phyloP scores from a whole-genome alignment of 441 rosid species.

The Arabidopsis hybrid region DNA sequence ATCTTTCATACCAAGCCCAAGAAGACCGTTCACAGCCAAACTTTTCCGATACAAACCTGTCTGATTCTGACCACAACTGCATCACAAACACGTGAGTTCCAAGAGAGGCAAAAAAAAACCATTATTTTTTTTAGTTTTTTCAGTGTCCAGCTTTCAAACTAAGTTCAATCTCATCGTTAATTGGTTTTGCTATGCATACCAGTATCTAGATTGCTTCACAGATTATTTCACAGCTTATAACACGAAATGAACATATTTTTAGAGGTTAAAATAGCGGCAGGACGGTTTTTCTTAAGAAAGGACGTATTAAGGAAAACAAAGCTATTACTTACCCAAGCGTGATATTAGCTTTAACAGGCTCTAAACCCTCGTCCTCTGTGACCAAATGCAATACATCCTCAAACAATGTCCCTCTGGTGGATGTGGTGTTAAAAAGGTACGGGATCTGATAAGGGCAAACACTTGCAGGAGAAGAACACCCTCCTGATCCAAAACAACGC shows the following conservation, averaged over 20 bases:
- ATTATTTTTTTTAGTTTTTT: no score
- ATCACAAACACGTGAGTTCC: slow-evolving; percentile 4
- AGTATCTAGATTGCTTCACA: no score
- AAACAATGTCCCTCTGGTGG: slow-evolving; percentile 64
- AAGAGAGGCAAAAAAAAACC: no score
- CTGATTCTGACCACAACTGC: slow-evolving; percentile 82
- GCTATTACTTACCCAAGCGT: slow-evolving; percentile 66
- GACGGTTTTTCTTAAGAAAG: no score
- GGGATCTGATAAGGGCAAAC: slow-evolving; percentile 67
- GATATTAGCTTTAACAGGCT: slow-evolving; percentile 56
- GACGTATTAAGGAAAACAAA: neutral
- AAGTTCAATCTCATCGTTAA: no score
- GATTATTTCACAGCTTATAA: no score
- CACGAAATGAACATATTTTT: no score
- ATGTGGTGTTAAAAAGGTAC: slow-evolving; percentile 55
- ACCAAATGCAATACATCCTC: slow-evolving; percentile 72
- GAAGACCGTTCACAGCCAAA: slow-evolving; percentile 78
- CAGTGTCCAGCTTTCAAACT: no score
- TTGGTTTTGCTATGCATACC: no score
- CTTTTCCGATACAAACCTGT: slow-evolving; percentile 71
- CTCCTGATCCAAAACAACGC: slow-evolving; percentile 50
- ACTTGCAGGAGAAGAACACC: slow-evolving; percentile 60
- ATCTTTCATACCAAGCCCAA: slow-evolving; percentile 80
- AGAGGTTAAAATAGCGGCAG: no score
- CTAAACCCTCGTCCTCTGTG: slow-evolving; percentile 49